A percentile compares a stretch with the other conserved stretches of the same genome.
These are phyloP conservation scores for Entomortierella lignicola DNA, from an alignment of 192 early-diverging fungal species.

Conservation along the genomic window DNA sequence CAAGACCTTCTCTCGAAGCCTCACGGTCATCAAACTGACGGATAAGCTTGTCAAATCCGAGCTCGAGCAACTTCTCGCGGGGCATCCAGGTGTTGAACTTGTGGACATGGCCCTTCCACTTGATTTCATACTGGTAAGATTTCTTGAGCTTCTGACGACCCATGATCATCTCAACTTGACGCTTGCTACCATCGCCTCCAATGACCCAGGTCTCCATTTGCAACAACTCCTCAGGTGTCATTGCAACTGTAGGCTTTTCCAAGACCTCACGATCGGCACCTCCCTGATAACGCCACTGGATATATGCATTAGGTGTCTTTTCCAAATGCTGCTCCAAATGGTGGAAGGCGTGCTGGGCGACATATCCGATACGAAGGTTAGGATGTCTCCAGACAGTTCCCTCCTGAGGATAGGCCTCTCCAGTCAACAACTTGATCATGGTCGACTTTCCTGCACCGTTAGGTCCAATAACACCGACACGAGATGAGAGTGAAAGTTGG, in stretches of 20 bases:
- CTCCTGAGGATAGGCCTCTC: slow-evolving; percentile 75
- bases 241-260: slow-evolving; percentile 78
- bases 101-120: slow-evolving; percentile 81
- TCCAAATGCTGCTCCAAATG: slow-evolving; percentile 86
- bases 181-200: slow-evolving; percentile 54
- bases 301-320: slow-evolving; percentile 61
- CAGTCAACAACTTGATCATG: slow-evolving; percentile 78
- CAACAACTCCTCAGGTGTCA: slow-evolving; percentile 70
- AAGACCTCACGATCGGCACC: slow-evolving; percentile 84
- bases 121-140: slow-evolving; percentile 72
- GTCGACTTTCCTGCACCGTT: slow-evolving; percentile 62
- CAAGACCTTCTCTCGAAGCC: slow-evolving; percentile 60
- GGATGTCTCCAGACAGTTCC: slow-evolving; percentile 86
- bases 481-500: slow-evolving; percentile 76
- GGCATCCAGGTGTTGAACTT: slow-evolving; percentile 81
- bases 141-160: slow-evolving; percentile 80
- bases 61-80: slow-evolving; percentile 74
- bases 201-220: slow-evolving; percentile 57
- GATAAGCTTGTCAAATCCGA: slow-evolving; percentile 84
- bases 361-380: slow-evolving; percentile 86
- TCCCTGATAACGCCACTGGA: slow-evolving; percentile 83
- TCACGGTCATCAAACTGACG: slow-evolving; percentile 59
- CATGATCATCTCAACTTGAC: slow-evolving; percentile 63
- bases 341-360: slow-evolving; percentile 90
- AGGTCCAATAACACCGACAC: slow-evolving; percentile 83